A percentile compares a stretch with the other conserved stretches of the same genome.
These are phyloP conservation scores for Aspergillus haitiensis DNA, from an alignment of 495 filamentous ascomycete species.

Conservation along the genomic window DNA sequence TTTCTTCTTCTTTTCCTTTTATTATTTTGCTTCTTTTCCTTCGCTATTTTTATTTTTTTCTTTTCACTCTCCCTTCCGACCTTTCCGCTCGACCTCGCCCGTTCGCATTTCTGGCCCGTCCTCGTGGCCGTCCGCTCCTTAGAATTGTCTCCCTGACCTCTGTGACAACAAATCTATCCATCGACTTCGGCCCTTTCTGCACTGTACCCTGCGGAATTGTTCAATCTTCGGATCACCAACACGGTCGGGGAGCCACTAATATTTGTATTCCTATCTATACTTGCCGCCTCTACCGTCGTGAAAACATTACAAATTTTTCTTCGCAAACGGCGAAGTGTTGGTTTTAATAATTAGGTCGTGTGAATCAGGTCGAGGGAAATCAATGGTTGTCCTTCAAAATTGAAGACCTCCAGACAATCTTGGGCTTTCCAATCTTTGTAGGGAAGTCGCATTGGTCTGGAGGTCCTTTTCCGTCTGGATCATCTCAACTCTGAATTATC, in stretches of 20 bases:
- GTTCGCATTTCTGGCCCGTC: constrained; percentile 33
- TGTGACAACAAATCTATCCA: constrained; percentile 14
- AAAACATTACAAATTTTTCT: constrained; percentile 4
- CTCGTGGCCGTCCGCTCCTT: constrained; percentile 54
- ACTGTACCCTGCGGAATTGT: neutral
- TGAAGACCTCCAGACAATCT: constrained; percentile 48
- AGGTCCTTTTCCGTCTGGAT: constrained; percentile 43
- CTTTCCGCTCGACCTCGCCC: constrained; percentile 18
- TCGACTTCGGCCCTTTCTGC: constrained; percentile 13
- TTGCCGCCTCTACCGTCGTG: neutral
- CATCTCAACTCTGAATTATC: constrained; percentile 27
- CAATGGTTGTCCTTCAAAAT: constrained; percentile 38
- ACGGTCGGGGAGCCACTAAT: neutral
- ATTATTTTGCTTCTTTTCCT: constrained; percentile 20
- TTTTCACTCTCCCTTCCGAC: constrained; percentile 25
- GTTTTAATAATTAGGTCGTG: constrained; percentile 24
- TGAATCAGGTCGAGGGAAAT: constrained; percentile 34
- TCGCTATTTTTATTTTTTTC: constrained; percentile 30
- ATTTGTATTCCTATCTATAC: neutral
- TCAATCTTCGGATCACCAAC: neutral
- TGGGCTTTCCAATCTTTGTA: constrained; percentile 35
- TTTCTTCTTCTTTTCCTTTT: constrained; percentile 25
- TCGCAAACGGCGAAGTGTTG: constrained; percentile 7
- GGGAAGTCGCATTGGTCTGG: constrained; percentile 45
- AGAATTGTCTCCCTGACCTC: constrained; percentile 21